Evolutionary conservation across 2,329 filamentous ascomycete genomes (phyloP).

Genomic region (Kalaharituber pfeilii): DNA sequence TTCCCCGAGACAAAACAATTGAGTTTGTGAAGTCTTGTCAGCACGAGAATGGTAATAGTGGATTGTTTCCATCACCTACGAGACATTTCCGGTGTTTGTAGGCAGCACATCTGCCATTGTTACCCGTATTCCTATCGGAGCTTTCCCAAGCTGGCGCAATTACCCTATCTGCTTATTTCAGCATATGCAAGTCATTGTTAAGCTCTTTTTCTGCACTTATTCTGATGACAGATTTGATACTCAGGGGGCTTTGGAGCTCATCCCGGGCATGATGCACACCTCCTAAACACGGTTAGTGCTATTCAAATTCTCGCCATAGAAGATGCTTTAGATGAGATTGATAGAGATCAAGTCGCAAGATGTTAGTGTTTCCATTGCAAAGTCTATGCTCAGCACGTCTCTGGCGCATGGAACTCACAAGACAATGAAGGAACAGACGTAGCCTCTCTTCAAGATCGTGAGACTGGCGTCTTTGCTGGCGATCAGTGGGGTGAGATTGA

Average conservation of each 20-base stretch:
- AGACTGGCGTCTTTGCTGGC: conserved; percentile 75
- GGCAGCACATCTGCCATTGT: no score
- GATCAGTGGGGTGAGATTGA: conserved; percentile 96
- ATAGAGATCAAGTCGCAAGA: conserved; percentile 29
- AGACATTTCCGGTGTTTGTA: no score
- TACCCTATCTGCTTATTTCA: no score
- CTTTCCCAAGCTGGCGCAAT: no score
- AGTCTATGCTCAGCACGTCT: background rate
- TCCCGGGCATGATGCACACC: conserved; percentile 84
- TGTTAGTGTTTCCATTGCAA: conserved; percentile 5
- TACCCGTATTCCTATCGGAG: no score
- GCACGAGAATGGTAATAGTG: conserved; percentile 52
- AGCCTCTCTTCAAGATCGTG: conserved; percentile 58
- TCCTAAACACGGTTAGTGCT: conserved; percentile 89
- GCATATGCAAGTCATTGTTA: no score
- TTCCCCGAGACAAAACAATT: conserved; percentile 65
- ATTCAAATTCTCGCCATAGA: conserved; percentile 82
- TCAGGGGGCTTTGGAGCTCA: conserved; percentile 66
- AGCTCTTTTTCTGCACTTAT: background rate
- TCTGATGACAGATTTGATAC: background rate
- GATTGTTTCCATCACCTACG: background rate
- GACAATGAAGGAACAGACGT: conserved; percentile 40
- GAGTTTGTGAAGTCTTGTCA: conserved; percentile 93
- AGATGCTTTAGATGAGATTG: conserved; percentile 69
- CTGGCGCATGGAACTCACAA: background rate